Evolutionary conservation across 345 rosid genomes (phyloP), one percentile per base, ranked within the genome.

Genomic region (Salix suchowensis): DNA sequence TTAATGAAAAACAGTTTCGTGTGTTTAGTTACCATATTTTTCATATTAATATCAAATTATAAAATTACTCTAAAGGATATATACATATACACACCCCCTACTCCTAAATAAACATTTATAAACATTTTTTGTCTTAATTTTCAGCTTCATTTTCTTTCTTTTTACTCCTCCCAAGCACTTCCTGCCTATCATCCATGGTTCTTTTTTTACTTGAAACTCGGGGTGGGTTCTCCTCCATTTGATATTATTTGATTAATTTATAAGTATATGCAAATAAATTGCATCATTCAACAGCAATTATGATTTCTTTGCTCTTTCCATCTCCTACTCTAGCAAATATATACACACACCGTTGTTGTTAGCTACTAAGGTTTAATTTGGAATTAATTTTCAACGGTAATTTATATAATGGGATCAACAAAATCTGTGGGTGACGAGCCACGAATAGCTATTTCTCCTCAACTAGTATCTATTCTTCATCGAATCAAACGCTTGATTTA

Each of bases 111-210:
- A 34, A 34, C 36, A 34, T 34, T 34, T 4, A 34, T 5, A 34
- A 40, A 28, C 42, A 24, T 24, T 60, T 65, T 85, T 80, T 78
- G 78, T 77, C 66, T 78, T 71, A 60, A 28, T 78, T 73, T 87
- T 74, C 80, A 61, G 58, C 62, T 24, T 81, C 71, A 54, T 83
- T 23, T 71, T 74, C 74, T 60, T 84, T 67, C 34, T 69, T 74
- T 71, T 84, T 50, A 74, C 82, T 71, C 74, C 46, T 2, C 88
- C 80, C 72, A 91, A 76, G 81, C 92, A 91, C 84, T 82, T 80
- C 82, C 86, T 81, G 34, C 91, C 92, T 50, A 92, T 81, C 85
- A 79, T 87, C 87, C 88, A 90, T 1, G 98, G 75, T 76, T 78
- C 80, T 80, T 48, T 72, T 61, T 71, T 70, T 81, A 80, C 84